Conservation (phyloP, 768 basidiomycete genomes). For the Cyclocybe aegerita region DNA sequence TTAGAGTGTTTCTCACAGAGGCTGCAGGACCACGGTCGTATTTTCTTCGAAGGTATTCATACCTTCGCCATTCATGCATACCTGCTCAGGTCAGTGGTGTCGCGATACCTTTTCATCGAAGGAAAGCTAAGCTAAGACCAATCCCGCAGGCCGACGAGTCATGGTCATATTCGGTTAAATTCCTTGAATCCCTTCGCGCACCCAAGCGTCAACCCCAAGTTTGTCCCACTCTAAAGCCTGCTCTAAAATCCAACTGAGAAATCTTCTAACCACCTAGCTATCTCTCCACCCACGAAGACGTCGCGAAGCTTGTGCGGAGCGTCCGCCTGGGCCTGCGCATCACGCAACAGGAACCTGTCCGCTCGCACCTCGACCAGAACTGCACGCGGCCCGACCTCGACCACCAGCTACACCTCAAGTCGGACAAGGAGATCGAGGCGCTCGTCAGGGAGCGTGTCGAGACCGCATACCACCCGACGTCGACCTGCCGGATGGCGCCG, state of each 20-base stretch:
- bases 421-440: conserved; percentile 38
- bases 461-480: conserved; percentile 45
- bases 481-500: conserved; percentile 47
- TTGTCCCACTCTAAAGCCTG: conserved; percentile 3
- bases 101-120: not conserved
- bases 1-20: not conserved
- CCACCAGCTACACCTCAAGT: conserved; percentile 29
- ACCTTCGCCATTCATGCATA: conserved; percentile 37
- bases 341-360: conserved; percentile 34
- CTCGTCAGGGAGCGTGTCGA: conserved; percentile 39
- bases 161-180: conserved; percentile 34
- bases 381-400: conserved; percentile 33
- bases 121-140: not conserved
- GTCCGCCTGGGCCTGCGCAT: conserved; percentile 34
- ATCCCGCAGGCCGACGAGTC: conserved; percentile 34
- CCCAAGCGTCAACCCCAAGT: conserved; percentile 40
- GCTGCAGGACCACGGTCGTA: conserved; percentile 32
- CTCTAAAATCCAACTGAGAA: not conserved
- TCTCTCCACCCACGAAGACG: conserved; percentile 34
- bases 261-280: conserved; percentile 25
- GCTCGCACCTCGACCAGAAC: conserved; percentile 27
- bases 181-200: conserved; percentile 36
- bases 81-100: conserved; percentile 29
- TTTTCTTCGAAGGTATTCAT: conserved; percentile 33
- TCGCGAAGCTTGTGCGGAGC: conserved; percentile 37